These are phyloP conservation scores for Berberis vulgaris DNA, from an alignment of 164 flowering plant species.

Conservation along the genomic window DNA sequence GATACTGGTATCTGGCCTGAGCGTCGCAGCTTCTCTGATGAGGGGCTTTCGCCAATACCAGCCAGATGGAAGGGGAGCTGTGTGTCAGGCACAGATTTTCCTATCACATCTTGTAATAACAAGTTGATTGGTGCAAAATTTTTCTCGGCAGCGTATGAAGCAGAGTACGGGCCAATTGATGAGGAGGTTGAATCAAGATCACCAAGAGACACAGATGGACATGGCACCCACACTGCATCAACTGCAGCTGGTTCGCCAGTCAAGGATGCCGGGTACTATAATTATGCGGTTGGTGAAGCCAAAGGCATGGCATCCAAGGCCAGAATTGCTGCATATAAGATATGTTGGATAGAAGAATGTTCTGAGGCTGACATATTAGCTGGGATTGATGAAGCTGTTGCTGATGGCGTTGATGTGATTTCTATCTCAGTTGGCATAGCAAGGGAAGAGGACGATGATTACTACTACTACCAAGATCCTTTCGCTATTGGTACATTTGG, in stretches of 20 bases:
- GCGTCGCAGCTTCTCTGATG: neutral
- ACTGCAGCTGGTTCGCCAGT: conserved; percentile 76
- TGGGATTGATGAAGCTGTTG: conserved; percentile 1
- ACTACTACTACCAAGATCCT: conserved; percentile 1
- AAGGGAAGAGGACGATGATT: conserved; percentile 3
- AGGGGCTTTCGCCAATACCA: neutral
- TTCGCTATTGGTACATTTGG: conserved; percentile 21
- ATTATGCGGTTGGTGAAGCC: conserved; percentile 58
- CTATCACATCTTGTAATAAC: neutral
- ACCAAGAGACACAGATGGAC: conserved; percentile 83
- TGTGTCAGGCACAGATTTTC: neutral
- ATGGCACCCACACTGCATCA: conserved; percentile 88
- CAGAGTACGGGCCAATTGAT: conserved; percentile 22
- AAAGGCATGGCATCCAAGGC: conserved; percentile 81
- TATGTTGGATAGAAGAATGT: conserved; percentile 6
- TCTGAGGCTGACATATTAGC: conserved; percentile 4
- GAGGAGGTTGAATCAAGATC: conserved; percentile 46
- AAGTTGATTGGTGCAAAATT: conserved; percentile 39
- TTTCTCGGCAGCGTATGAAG: conserved; percentile 47
- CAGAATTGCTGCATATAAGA: conserved; percentile 19
- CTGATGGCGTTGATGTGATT: conserved; percentile 6
- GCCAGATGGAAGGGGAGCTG: neutral
- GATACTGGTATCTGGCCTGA: conserved; percentile 32
- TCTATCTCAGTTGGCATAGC: conserved; percentile 3
- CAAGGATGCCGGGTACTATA: conserved; percentile 41